Base-by-base conservation (phyloP, 441 rosid species). In the Jatropha multifida region DNA sequence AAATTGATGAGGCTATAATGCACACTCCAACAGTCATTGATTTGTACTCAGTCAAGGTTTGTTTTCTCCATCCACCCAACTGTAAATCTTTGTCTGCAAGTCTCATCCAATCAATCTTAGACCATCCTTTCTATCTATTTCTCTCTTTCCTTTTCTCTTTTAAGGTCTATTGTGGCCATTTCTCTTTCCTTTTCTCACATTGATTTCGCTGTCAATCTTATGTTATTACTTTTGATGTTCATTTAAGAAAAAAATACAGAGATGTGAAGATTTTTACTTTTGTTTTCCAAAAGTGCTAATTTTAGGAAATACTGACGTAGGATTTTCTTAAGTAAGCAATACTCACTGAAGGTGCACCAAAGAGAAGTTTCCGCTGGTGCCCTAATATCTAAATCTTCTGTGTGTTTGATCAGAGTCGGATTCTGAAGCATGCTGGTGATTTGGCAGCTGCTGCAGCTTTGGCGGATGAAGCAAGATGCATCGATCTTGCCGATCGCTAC, bases 401-500 rank as follows among this genome's bases (percentile, higher is more conserved):
- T 65, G 17, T 64, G 44, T 61, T 61, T 80, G 68, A 77, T 77
- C 69, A 97, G 99, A 90, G 99, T 85, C 94, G 97, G 80, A 97
- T 97, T 79, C 71, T 94, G 92, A 97, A 97, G 94, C 99, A 94
- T 83, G 99, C 94, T 55, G 99, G 99, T 76, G 99, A 97, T 84
- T 82, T 90, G 83, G 81, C 87, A 64, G 97, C 97, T 38, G 98
- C 99, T 63, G 94, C 99, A 71, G 89, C 97, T 73, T 91, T 97
- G 85, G 99, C 99, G 40, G 99, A 97, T 90, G 99, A 97, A 90
- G 99, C 99, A 77, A 86, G 99, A 84, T 88, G 98, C 84, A 97
- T 97, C 98, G 99, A 97, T 88, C 89, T 97, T 76, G 99, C 99
- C 17, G 99, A 97, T 79, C 92, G 99, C 54, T 97, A 92, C 74